A percentile compares a stretch with the other conserved stretches of the same genome.
These are phyloP conservation scores for Glarea lozoyensis DNA, from an alignment of 495 filamentous ascomycete species.

Conservation along the genomic window DNA sequence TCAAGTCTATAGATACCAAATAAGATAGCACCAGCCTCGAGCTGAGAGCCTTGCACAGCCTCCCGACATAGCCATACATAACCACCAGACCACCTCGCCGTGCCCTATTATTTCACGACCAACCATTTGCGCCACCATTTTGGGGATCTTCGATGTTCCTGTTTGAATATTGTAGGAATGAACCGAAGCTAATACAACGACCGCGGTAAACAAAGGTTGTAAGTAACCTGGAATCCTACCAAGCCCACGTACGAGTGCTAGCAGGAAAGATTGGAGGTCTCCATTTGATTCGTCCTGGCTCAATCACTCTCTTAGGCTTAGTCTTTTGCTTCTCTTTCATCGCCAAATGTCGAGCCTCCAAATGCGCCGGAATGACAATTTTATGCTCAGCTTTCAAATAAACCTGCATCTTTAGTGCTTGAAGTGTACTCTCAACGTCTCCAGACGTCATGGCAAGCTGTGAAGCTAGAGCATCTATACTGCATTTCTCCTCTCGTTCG, in stretches of 20 bases:
- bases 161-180: no score
- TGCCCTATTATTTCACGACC: no score
- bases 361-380: slow-evolving; percentile 69
- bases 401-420: slow-evolving; percentile 87
- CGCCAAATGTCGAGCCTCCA: slow-evolving; percentile 50
- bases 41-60: no score
- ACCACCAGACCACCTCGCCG: no score
- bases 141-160: no score
- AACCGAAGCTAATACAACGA: no score
- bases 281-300: slow-evolving; percentile 76
- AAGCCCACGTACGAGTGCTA: slow-evolving; percentile 86
- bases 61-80: no score
- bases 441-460: slow-evolving; percentile 88
- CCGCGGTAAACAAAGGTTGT: no score
- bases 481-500: slow-evolving; percentile 55
- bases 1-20: no score
- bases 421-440: slow-evolving; percentile 87
- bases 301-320: slow-evolving; percentile 63
- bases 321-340: slow-evolving; percentile 68
- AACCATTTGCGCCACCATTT: no score
- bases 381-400: slow-evolving; percentile 94
- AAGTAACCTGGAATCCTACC: slow-evolving; percentile 40
- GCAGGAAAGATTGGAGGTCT: slow-evolving; percentile 94
- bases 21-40: no score
- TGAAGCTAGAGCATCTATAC: slow-evolving; percentile 70